phyloP scores from a whole-genome alignment of 176 grass and related monocot species.

The Avena insularis region DNA sequence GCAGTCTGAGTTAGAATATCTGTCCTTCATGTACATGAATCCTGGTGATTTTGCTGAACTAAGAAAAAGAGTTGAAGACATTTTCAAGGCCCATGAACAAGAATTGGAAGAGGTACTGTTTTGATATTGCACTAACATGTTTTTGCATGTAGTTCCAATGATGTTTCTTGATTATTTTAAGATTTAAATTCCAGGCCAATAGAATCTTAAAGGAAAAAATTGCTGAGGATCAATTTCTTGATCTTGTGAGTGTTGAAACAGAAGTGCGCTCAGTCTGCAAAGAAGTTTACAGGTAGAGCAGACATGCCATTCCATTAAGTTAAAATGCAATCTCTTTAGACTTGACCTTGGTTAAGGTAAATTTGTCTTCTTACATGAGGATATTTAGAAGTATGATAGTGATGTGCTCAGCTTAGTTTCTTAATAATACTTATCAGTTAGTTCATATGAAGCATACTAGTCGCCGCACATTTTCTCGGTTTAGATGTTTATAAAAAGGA shows the following conservation, averaged over 20 bases:
- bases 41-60: conserved; percentile 75
- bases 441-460: conserved; percentile 9
- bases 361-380: background rate
- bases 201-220: conserved; percentile 84
- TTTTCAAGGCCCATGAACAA: conserved; percentile 80
- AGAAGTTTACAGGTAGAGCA: conserved; percentile 89
- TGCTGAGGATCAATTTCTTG: conserved; percentile 84
- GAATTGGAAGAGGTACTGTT: conserved; percentile 88
- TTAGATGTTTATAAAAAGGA: conserved; percentile 1
- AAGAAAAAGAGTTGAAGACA: conserved; percentile 83
- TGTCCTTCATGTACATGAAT: conserved; percentile 95
- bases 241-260: conserved; percentile 83
- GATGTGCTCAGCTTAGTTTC: conserved; percentile 3
- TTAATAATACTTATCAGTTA: conserved; percentile 27
- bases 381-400: background rate
- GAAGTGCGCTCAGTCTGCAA: conserved; percentile 87
- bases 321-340: conserved; percentile 33
- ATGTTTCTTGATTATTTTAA: conserved; percentile 29
- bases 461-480: background rate
- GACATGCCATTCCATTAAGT: conserved; percentile 14
- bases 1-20: conserved; percentile 94
- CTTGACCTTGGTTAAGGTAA: conserved; percentile 26
- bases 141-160: conserved; percentile 37
- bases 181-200: conserved; percentile 73
- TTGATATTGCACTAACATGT: conserved; percentile 33